Percentiles rank a stretch among this genome's conserved stretches.
These are phyloP conservation scores for Grosmannia penicillata DNA, from an alignment of 2,329 filamentous ascomycete species.

Conservation along the genomic window DNA sequence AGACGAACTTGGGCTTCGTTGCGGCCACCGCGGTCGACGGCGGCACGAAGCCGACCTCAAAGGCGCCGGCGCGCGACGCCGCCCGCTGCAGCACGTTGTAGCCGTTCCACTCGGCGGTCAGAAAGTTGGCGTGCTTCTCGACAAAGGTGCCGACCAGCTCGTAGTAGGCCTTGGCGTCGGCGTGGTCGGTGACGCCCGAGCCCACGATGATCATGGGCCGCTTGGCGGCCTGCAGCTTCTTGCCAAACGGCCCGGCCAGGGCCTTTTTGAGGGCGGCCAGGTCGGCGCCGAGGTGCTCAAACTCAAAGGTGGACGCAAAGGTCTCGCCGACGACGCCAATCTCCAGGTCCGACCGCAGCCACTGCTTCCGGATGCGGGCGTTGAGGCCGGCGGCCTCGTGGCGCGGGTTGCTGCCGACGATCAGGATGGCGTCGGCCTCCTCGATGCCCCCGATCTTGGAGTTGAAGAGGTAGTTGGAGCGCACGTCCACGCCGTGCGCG, in stretches of 20 bases:
- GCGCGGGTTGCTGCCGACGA: slow-evolving; percentile 88
- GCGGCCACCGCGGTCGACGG: slow-evolving; percentile 69
- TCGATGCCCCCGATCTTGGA: slow-evolving; percentile 88
- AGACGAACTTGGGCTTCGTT: slow-evolving; percentile 86
- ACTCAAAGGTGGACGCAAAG: slow-evolving; percentile 91
- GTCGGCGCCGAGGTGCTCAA: slow-evolving; percentile 75
- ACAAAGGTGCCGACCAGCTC: slow-evolving; percentile 83
- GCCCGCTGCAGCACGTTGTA: slow-evolving; percentile 94
- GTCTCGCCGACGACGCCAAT: slow-evolving; percentile 81
- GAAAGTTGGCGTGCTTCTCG: slow-evolving; percentile 86
- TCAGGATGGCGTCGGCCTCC: slow-evolving; percentile 79
- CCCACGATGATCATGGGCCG: slow-evolving; percentile 94
- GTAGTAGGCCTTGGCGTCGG: slow-evolving; percentile 83
- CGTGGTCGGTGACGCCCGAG: slow-evolving; percentile 79
- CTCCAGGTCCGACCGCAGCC: slow-evolving; percentile 87
- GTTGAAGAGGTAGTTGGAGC: slow-evolving; percentile 95
- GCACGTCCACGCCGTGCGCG: slow-evolving; percentile 84
- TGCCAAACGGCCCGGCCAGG: slow-evolving; percentile 75
- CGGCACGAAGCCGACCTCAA: slow-evolving; percentile 87
- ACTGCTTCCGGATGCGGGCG: slow-evolving; percentile 94
- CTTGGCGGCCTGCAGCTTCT: slow-evolving; percentile 79
- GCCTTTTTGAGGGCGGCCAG: slow-evolving; percentile 70
- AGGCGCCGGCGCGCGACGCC: slow-evolving; percentile 83
- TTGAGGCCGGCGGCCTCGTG: slow-evolving; percentile 93
- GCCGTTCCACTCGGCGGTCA: slow-evolving; percentile 84